A percentile compares a stretch with the other conserved stretches of the same genome.
phyloP scores from a whole-genome alignment of 352 stramenopile genomes.

The Phytophthora ohioensis region DNA sequence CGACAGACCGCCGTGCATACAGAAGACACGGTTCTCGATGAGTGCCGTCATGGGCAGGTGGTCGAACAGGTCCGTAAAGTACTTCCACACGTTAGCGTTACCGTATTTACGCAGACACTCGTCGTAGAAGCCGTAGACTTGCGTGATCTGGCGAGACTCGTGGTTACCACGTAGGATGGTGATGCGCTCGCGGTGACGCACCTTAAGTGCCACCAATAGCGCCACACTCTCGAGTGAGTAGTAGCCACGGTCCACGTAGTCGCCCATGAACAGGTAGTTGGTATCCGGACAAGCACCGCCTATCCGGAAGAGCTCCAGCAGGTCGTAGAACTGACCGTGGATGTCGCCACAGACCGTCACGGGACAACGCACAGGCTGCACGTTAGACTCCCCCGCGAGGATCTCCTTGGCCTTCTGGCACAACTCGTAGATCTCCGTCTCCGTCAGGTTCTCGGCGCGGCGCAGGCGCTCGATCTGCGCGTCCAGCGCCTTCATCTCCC shows the following conservation, averaged over 20 bases:
- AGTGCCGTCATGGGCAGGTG: conserved; percentile 89
- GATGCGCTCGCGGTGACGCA: conserved; percentile 88
- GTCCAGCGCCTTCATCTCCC: conserved; percentile 89
- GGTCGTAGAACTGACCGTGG: conserved; percentile 91
- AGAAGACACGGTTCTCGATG: conserved; percentile 92
- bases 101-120: conserved; percentile 96
- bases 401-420: conserved; percentile 93
- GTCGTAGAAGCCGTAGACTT: conserved; percentile 88
- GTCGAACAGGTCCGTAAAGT: conserved; percentile 92
- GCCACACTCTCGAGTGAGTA: conserved; percentile 89
- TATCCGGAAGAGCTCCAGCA: conserved; percentile 92
- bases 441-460: conserved; percentile 88
- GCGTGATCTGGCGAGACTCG: conserved; percentile 84
- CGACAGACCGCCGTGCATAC: conserved; percentile 90
- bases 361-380: conserved; percentile 86
- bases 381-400: conserved; percentile 84
- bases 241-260: conserved; percentile 92
- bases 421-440: conserved; percentile 90
- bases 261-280: conserved; percentile 93
- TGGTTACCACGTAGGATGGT: conserved; percentile 88
- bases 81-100: conserved; percentile 92
- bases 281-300: conserved; percentile 87
- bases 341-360: conserved; percentile 92
- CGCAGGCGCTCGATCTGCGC: conserved; percentile 86
- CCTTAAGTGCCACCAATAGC: conserved; percentile 86